These are phyloP conservation scores for Yarrowia sp. DNA, from an alignment of 805 yeast species.

Conservation along the genomic window DNA sequence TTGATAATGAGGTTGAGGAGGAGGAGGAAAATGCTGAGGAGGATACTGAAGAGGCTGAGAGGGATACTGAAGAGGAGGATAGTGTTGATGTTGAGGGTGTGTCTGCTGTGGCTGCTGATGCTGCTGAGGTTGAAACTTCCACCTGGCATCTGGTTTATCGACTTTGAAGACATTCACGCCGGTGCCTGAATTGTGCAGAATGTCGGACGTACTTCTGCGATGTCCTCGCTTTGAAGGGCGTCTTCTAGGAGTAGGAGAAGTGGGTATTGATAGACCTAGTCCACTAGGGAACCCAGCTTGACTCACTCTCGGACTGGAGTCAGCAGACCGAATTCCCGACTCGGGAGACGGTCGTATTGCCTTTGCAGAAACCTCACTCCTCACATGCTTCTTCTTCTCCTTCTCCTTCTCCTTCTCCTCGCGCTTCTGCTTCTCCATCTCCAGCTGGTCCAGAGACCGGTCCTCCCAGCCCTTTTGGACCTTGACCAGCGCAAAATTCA, in stretches of 20 bases:
- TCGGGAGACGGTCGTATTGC: neutral
- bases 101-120: neutral
- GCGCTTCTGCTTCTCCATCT: neutral
- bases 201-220: slow-evolving; percentile 1
- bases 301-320: neutral
- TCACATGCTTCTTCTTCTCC: neutral
- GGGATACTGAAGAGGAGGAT: too few relatives aligned
- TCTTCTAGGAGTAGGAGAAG: neutral
- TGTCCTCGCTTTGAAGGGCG: neutral
- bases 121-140: neutral
- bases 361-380: neutral
- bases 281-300: neutral
- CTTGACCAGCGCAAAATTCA: slow-evolving; percentile 26
- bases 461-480: slow-evolving; percentile 24
- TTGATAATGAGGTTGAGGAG: too few relatives aligned
- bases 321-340: neutral
- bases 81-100: neutral
- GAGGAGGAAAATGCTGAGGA: neutral
- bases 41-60: too few relatives aligned
- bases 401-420: neutral
- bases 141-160: neutral
- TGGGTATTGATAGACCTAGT: neutral
- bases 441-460: slow-evolving; percentile 14
- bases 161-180: slow-evolving; percentile 21
- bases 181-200: neutral